Conservation (phyloP, 208 protist genomes). For the Blechomonas ayalai region DNA sequence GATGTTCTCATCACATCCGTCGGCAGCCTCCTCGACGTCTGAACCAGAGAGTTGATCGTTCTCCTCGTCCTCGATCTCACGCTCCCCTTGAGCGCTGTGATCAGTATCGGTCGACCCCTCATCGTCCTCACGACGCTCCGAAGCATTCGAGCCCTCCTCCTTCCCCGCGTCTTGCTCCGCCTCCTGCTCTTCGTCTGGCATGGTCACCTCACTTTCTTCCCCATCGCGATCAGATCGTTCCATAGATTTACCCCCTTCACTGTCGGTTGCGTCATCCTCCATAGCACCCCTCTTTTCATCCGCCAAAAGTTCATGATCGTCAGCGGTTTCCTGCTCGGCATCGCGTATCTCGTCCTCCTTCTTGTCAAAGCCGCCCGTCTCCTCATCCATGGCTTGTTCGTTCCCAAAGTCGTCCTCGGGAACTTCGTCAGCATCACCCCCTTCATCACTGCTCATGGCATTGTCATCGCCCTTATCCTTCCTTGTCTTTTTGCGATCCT, state of each 20-base stretch:
- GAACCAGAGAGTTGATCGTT: constrained; percentile 10
- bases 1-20: constrained; percentile 73
- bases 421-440: constrained; percentile 66
- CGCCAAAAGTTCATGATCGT: constrained; percentile 26
- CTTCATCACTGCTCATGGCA: constrained; percentile 72
- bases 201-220: constrained; percentile 10
- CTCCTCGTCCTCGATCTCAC: constrained; percentile 26
- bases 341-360: constrained; percentile 78
- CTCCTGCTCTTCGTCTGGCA: constrained; percentile 11
- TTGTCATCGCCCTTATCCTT: constrained; percentile 70
- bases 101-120: constrained; percentile 11
- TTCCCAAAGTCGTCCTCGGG: constrained; percentile 67
- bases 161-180: constrained; percentile 12
- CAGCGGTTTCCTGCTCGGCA: constrained; percentile 42
- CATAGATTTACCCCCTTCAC: constrained; percentile 7
- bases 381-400: constrained; percentile 32
- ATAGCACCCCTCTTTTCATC: constrained; percentile 15
- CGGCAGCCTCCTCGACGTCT: constrained; percentile 28
- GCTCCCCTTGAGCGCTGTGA: constrained; percentile 26
- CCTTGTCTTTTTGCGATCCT: constrained; percentile 73
- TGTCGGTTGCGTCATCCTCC: constrained; percentile 15
- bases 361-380: constrained; percentile 82
- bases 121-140: constrained; percentile 24
- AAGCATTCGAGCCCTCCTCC: constrained; percentile 13
- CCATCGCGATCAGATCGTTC: constrained; percentile 34